phyloP scores from a whole-genome alignment of 1,284 basidiomycete genomes.

The Volvariella volvacea region DNA sequence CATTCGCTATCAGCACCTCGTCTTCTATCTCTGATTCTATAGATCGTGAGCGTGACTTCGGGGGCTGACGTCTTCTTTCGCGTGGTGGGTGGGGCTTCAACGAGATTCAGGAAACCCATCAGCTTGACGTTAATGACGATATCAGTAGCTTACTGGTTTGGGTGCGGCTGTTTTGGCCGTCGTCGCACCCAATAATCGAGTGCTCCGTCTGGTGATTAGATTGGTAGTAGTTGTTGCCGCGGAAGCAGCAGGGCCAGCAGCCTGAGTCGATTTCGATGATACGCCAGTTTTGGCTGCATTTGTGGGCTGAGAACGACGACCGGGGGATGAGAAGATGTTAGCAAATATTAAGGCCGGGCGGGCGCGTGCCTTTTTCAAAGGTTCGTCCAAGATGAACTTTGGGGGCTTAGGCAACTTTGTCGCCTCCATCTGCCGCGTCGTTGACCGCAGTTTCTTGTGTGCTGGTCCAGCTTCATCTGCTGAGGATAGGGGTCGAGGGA shows the following conservation, averaged over 20 bases:
- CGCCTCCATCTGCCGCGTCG: slow-evolving; percentile 46
- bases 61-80: slow-evolving; percentile 50
- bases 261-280: slow-evolving; percentile 44
- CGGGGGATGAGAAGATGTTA: slow-evolving; percentile 76
- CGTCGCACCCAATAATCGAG: slow-evolving; percentile 52
- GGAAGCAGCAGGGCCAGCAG: slow-evolving; percentile 14
- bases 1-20: slow-evolving; percentile 35
- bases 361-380: slow-evolving; percentile 78
- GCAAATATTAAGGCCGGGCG: slow-evolving; percentile 72
- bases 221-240: slow-evolving; percentile 21
- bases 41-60: slow-evolving; percentile 47
- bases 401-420: slow-evolving; percentile 41
- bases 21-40: slow-evolving; percentile 67
- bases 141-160: slow-evolving; percentile 25
- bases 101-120: not conserved
- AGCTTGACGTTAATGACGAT: slow-evolving; percentile 4
- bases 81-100: slow-evolving; percentile 27
- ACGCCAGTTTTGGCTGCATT: slow-evolving; percentile 43
- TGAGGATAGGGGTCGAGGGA: slow-evolving; percentile 66
- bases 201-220: slow-evolving; percentile 56
- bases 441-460: slow-evolving; percentile 66
- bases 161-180: slow-evolving; percentile 36
- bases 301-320: slow-evolving; percentile 66
- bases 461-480: slow-evolving; percentile 74
- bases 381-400: slow-evolving; percentile 56